These are phyloP conservation scores for Uronychia binucleata DNA, from an alignment of 73 alveolate genomes.

Conservation along the genomic window DNA sequence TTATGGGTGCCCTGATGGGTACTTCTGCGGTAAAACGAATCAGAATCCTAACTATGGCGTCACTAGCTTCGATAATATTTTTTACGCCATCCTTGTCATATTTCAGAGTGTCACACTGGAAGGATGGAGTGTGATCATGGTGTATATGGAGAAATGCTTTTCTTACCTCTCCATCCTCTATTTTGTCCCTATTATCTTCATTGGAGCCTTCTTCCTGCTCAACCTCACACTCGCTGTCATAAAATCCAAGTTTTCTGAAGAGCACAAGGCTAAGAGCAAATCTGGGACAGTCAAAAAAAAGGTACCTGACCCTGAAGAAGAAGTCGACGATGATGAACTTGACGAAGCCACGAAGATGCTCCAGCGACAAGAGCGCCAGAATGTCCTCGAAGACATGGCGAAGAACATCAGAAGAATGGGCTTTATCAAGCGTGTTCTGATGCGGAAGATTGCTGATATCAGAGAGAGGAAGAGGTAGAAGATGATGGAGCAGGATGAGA, in stretches of 20 bases:
- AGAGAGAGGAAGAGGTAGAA: no score
- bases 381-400: not conserved
- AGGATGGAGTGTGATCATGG: constrained; percentile 90
- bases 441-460: no score
- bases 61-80: constrained; percentile 57
- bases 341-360: not conserved
- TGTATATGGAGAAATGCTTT: constrained; percentile 66
- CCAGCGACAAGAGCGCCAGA: not conserved
- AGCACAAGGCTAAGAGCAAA: not conserved
- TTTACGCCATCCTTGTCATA: constrained; percentile 31
- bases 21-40: constrained; percentile 53
- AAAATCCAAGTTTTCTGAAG: constrained; percentile 78
- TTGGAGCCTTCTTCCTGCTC: constrained; percentile 89
- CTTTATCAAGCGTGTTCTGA: constrained; percentile 13
- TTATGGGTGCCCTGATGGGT: constrained; percentile 56
- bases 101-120: constrained; percentile 80
- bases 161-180: constrained; percentile 52
- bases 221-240: constrained; percentile 93
- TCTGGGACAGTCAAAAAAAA: not conserved
- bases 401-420: not conserved
- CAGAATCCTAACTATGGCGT: constrained; percentile 56
- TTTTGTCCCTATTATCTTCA: constrained; percentile 77
- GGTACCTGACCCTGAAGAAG: not conserved
- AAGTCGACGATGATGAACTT: not conserved
- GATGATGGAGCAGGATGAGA: no score